Conservation (phyloP, 257 asterid species). For the Solanum microdontum region DNA sequence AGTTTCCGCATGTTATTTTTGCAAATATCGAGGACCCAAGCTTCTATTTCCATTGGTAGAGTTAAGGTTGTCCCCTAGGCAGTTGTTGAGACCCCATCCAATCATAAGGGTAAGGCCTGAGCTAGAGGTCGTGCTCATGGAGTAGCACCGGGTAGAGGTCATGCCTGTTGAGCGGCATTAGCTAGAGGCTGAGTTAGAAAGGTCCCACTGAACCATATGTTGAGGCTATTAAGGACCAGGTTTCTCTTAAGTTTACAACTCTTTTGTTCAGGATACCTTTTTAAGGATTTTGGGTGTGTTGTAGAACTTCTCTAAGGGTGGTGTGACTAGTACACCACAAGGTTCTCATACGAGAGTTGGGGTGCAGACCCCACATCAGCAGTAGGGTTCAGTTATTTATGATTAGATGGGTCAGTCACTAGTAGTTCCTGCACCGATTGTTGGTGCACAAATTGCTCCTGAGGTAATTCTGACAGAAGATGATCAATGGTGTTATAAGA, state of each 20-base stretch:
- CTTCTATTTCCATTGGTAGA: no score
- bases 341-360: background rate
- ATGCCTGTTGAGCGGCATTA: background rate
- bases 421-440: background rate
- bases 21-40: no score
- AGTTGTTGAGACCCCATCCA: background rate
- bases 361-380: background rate
- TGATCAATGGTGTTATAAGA: background rate
- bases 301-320: background rate
- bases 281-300: background rate
- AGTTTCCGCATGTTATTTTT: background rate
- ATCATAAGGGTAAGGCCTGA: background rate
- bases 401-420: background rate
- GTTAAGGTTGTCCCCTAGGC: background rate
- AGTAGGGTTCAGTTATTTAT: no score
- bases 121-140: background rate
- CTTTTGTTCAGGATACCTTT: background rate
- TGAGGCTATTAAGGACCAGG: background rate
- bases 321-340: background rate
- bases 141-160: background rate
- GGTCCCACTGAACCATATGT: background rate
- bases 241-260: background rate
- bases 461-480: background rate
- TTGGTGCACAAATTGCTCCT: background rate
- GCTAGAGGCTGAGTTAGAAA: no score